Evolutionary conservation across 1,139 yeast genomes (phyloP).

Genomic region (Taphrina wiesneri): DNA sequence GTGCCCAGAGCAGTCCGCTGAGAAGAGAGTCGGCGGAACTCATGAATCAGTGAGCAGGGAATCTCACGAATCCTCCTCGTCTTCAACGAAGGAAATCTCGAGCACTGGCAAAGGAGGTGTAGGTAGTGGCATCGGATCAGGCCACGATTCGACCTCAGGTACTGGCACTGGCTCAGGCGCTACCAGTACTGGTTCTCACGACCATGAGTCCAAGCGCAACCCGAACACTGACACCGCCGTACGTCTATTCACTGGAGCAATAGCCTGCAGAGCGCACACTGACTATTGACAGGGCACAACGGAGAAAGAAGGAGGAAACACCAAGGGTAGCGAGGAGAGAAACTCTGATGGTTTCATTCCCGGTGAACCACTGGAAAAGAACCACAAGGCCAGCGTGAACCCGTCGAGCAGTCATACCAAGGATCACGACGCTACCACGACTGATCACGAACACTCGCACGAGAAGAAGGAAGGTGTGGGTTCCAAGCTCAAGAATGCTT

Average conservation of each 20-base stretch:
- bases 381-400: conserved; percentile 1
- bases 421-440: background rate
- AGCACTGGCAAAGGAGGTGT: background rate
- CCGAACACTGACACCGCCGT: background rate
- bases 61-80: background rate
- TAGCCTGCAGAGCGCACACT: no score
- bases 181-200: background rate
- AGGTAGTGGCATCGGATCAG: background rate
- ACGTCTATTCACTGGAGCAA: background rate
- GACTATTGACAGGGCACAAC: no score
- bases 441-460: background rate
- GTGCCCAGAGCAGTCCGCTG: background rate
- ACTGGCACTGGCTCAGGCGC: background rate
- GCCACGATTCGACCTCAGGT: background rate
- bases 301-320: background rate
- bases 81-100: background rate
- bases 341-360: conserved; percentile 17
- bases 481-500: background rate
- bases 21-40: background rate
- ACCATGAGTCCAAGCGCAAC: background rate
- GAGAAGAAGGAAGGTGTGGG: conserved; percentile 8
- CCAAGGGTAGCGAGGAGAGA: background rate
- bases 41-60: background rate
- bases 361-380: conserved; percentile 14
- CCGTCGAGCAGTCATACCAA: background rate